Evolutionary conservation across 179 eudicot genomes (phyloP).

Genomic region (Actinidia polygama): DNA sequence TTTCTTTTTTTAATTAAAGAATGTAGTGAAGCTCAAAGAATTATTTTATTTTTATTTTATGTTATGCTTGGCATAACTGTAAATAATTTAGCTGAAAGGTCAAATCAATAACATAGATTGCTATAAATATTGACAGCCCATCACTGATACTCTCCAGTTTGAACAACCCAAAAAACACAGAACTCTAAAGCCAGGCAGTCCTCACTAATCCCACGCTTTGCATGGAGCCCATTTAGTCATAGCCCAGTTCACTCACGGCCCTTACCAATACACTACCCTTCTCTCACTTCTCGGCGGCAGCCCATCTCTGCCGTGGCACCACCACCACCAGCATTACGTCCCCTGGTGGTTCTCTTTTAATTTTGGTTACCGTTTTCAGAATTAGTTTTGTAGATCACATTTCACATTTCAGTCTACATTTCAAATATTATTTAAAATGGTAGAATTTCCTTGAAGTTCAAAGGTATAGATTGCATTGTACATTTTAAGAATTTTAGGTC

Average conservation of each 20-base stretch:
- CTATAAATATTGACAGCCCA: not conserved
- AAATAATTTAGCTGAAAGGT: too few species aligned
- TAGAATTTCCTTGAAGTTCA: too few species aligned
- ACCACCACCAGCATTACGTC: conserved; percentile 23
- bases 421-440: too few species aligned
- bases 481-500: too few species aligned
- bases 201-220: not conserved
- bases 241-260: not conserved
- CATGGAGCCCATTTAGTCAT: not conserved
- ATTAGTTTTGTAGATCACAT: too few species aligned
- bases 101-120: not conserved
- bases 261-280: not conserved
- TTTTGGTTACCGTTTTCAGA: too few species aligned
- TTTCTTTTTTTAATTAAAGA: not conserved
- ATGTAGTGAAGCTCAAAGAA: not conserved
- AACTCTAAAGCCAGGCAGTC: conserved; percentile 1
- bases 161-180: not conserved
- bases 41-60: too few species aligned
- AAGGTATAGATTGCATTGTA: too few species aligned
- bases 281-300: conserved; percentile 5
- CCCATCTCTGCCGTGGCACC: conserved; percentile 26
- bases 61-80: too few species aligned
- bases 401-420: too few species aligned
- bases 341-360: too few species aligned
- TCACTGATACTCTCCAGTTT: not conserved